A percentile compares a stretch with the other conserved stretches of the same genome.
These are phyloP conservation scores for Cyberlindnera amylophila DNA, from an alignment of 805 yeast genomes.

Conservation along the genomic window DNA sequence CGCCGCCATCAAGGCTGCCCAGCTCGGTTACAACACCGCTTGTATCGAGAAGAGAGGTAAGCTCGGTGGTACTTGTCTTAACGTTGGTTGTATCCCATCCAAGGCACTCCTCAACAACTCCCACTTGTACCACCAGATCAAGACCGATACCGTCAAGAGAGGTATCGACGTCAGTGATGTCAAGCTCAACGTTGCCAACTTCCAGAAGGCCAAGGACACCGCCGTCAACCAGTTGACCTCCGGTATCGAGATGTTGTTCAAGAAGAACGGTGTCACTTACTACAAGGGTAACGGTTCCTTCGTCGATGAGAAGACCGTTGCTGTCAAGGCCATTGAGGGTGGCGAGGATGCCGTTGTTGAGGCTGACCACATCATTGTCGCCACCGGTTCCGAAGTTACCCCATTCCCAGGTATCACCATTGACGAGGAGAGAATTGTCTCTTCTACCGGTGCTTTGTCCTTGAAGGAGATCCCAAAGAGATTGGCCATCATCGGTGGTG, in stretches of 20 bases:
- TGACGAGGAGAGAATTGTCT: conserved; percentile 95
- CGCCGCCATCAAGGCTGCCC: conserved; percentile 98
- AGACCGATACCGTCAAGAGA: conserved; percentile 77
- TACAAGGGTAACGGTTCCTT: conserved; percentile 92
- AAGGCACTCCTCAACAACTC: conserved; percentile 94
- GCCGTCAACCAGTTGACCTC: conserved; percentile 86
- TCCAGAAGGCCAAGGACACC: conserved; percentile 89
- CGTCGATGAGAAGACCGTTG: conserved; percentile 70
- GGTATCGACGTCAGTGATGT: conserved; percentile 89
- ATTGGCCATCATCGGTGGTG: conserved; percentile 95
- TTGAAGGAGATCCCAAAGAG: conserved; percentile 89
- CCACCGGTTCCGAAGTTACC: conserved; percentile 97
- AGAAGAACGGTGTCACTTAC: conserved; percentile 92
- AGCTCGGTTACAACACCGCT: conserved; percentile 89
- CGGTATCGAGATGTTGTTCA: conserved; percentile 92
- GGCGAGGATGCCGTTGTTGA: conserved; percentile 66
- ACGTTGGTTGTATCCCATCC: conserved; percentile 99
- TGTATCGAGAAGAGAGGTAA: conserved; percentile 96
- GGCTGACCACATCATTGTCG: conserved; percentile 88
- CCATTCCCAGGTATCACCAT: conserved; percentile 98
- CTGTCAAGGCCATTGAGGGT: conserved; percentile 85
- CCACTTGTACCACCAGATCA: conserved; percentile 83
- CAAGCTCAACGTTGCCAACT: conserved; percentile 64
- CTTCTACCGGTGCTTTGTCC: conserved; percentile 88
- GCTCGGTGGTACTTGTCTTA: conserved; percentile 97